Conservation (phyloP, 169 alveolate species). For the Plasmodium gonderi region DNA sequence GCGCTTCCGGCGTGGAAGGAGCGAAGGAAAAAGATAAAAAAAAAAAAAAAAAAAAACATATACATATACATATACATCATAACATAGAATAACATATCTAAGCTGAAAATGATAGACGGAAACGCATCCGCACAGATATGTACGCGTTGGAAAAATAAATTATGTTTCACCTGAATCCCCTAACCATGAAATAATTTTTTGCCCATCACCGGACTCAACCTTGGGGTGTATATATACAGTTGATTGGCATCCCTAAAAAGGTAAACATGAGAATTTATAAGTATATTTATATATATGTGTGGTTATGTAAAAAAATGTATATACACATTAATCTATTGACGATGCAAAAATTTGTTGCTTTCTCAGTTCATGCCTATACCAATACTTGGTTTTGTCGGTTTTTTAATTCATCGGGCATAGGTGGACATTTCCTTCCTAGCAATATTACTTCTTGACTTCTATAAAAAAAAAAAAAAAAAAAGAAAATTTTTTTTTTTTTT, state of each 20-base stretch:
- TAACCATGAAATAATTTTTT: slow-evolving; percentile 59
- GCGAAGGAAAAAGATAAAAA: background rate
- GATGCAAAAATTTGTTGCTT: background rate
- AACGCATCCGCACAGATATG: too few species aligned
- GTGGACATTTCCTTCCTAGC: slow-evolving; percentile 60
- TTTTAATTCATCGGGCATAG: slow-evolving; percentile 67
- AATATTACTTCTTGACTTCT: slow-evolving; percentile 75
- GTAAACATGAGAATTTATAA: background rate
- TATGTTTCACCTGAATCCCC: slow-evolving; percentile 72
- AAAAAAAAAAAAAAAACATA: background rate
- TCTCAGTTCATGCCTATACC: slow-evolving; percentile 9
- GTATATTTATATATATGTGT: background rate
- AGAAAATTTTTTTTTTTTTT: background rate
- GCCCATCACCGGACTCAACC: slow-evolving; percentile 3
- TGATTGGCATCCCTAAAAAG: slow-evolving; percentile 70
- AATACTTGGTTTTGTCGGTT: slow-evolving; percentile 66
- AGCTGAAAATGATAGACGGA: too few species aligned
- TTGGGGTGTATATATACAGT: slow-evolving; percentile 65
- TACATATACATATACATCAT: background rate
- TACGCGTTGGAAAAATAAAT: too few species aligned
- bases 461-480: slow-evolving; percentile 3
- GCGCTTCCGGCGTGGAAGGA: background rate
- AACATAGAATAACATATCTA: too few species aligned
- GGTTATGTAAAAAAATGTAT: background rate
- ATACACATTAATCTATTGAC: background rate